phyloP scores from a whole-genome alignment of 164 flowering plant species.

The Malania oleifera region DNA sequence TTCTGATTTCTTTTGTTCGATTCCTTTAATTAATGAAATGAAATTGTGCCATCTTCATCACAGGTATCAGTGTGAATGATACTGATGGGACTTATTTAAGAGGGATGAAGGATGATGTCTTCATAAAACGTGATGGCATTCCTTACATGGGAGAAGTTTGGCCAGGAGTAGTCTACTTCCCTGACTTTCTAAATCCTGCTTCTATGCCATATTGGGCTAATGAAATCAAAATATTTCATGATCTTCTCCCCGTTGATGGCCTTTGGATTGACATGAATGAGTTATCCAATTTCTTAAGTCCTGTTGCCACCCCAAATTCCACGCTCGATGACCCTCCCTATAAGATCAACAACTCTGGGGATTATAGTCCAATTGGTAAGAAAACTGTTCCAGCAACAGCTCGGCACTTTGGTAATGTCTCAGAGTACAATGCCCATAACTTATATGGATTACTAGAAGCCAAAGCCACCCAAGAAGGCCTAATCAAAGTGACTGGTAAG shows the following conservation, averaged over 20 bases:
- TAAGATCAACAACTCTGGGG: constrained; percentile 49
- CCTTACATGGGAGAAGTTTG: constrained; percentile 69
- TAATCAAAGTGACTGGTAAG: constrained; percentile 34
- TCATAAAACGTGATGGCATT: constrained; percentile 46
- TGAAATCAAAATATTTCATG: constrained; percentile 52
- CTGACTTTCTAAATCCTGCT: constrained; percentile 63
- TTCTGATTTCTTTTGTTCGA: neutral
- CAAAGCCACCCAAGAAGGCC: constrained; percentile 50
- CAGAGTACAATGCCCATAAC: constrained; percentile 67
- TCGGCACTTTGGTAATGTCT: constrained; percentile 42
- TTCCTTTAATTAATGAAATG: too few species aligned
- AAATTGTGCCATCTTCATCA: neutral
- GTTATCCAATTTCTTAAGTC: constrained; percentile 53
- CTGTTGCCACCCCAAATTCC: constrained; percentile 36
- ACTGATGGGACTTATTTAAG: constrained; percentile 52
- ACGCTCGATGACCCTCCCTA: constrained; percentile 74
- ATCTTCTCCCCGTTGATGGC: constrained; percentile 61
- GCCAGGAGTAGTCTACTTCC: constrained; percentile 77
- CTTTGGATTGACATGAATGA: constrained; percentile 97
- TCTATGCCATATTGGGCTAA: constrained; percentile 37
- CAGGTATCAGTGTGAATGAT: constrained; percentile 63
- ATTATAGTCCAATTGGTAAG: constrained; percentile 32
- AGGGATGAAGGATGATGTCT: constrained; percentile 61
- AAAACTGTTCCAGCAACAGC: constrained; percentile 58
- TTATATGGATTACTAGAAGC: constrained; percentile 55